Evolutionary conservation across 179 eudicot genomes (phyloP), one percentile per base, ranked within the genome.

Genomic region (Heliamphora pulchella): DNA sequence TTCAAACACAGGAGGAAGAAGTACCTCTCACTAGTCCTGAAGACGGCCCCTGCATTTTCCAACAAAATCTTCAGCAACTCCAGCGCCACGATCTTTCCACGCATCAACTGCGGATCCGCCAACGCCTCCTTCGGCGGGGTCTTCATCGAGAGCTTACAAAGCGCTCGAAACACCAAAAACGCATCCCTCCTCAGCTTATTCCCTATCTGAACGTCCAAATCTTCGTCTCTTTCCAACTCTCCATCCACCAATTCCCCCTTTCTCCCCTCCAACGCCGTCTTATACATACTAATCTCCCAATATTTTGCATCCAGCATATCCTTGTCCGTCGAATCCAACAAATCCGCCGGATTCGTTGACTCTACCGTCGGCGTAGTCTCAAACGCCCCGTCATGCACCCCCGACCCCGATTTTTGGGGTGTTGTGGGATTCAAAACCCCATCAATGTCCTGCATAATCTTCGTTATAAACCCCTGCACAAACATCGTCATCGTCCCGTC

Each of bases 201-300:
- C 81, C 97, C 99, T 82, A 96, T 96, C 88, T 90, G 97, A 79
- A 96, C 98, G 82, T 94, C 98, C 86, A 94, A 44, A 86, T 96
- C 99, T 79, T 96, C 98, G 5, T 92, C 99, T 64, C 94, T 91
- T 82, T 94, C 99, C 48, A 54, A 77, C 76, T 91, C 98, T 63
- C 97, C 98, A 7, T 95, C 98, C 6, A 82, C 92, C 84, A 96
- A 77, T 82, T 96, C 99, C 67, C 99, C 99, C 74, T 96, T 96
- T 79, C 99, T 82, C 50, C 96, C 99, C 82, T 96, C 99, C 81
- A 96, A 87, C 15, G 98, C 99, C 1, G 94, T 83, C 89, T 96
- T 96, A 79, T 96, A 96, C 99, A 96, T 92, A 77, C 97, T 96
- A 75, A 96, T 94, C 89, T 94, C 98, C 99, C 99, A 96, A 85